phyloP scores from a whole-genome alignment of 169 alveolate genomes.

The Blepharisma undulans region DNA sequence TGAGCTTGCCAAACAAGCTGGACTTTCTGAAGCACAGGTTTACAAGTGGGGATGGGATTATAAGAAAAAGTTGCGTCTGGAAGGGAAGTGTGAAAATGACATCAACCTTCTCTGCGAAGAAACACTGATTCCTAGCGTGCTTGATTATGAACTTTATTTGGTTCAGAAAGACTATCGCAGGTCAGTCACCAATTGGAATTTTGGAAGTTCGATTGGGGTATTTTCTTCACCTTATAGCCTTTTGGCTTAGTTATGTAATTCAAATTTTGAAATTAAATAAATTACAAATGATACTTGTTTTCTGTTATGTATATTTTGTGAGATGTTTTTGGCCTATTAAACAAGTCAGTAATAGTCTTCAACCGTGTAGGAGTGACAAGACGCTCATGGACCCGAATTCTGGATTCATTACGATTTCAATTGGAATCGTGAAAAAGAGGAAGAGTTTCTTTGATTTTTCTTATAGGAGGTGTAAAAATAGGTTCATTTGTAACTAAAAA shows the following conservation, averaged over 20 bases:
- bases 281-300: not conserved
- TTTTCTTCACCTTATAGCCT: not conserved
- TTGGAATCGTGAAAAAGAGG: not conserved
- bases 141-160: not conserved
- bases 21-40: slow-evolving; percentile 68
- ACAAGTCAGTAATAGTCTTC: not conserved
- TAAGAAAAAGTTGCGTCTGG: slow-evolving; percentile 45
- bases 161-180: not conserved
- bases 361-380: not conserved
- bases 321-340: not conserved
- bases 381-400: not conserved
- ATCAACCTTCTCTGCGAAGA: not conserved
- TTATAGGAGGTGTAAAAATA: not conserved
- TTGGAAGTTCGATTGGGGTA: not conserved
- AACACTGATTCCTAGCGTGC: not conserved
- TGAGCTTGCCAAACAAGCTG: slow-evolving; percentile 56
- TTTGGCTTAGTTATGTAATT: not conserved
- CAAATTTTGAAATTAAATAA: not conserved
- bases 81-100: not conserved
- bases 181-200: not conserved
- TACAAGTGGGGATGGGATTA: slow-evolving; percentile 83
- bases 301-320: not conserved
- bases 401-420: not conserved
- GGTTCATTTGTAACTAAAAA: not conserved
- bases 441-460: not conserved